Conservation (phyloP, 2,329 filamentous ascomycete genomes). For the Trichoderma sp. region DNA sequence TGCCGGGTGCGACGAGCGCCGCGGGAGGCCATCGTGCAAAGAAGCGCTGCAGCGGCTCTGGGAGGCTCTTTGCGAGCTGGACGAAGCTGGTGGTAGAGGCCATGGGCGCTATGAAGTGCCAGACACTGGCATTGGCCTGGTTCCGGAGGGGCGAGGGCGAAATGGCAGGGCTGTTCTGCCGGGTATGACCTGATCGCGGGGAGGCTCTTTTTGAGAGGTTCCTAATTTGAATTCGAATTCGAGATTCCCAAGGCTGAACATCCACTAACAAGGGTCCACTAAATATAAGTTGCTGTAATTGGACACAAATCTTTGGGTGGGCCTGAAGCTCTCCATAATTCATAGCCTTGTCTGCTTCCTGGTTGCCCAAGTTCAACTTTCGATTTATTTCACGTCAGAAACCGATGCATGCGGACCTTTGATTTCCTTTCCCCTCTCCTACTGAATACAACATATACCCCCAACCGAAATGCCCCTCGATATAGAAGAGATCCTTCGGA, state of each 20-base stretch:
- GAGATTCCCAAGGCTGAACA: conserved; percentile 23
- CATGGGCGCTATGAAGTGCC: conserved; percentile 26
- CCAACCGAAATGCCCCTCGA: conserved; percentile 52
- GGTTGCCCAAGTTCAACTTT: not conserved
- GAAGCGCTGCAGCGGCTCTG: conserved; percentile 76
- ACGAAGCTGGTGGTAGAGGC: conserved; percentile 42
- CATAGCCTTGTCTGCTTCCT: conserved; percentile 20
- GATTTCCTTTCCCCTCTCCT: not conserved
- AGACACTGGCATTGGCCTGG: conserved; percentile 10
- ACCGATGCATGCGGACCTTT: not conserved
- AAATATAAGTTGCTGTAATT: not conserved
- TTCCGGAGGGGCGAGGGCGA: not conserved
- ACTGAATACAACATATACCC: not conserved
- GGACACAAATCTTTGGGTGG: not conserved
- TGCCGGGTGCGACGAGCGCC: conserved; percentile 50
- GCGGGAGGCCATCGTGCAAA: conserved; percentile 84
- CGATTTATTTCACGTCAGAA: not conserved
- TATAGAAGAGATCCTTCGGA: conserved; percentile 79
- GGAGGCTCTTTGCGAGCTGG: conserved; percentile 68
- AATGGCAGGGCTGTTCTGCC: not conserved
- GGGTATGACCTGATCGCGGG: not conserved
- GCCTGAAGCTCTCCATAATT: not conserved
- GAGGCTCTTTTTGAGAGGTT: not conserved
- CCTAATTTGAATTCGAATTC: conserved; percentile 2
- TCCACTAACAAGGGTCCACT: conserved; percentile 8